Percentiles rank a stretch among this genome's conserved stretches.
Conservation (phyloP, 2,329 filamentous ascomycete genomes). For the Xylariales sp. region DNA sequence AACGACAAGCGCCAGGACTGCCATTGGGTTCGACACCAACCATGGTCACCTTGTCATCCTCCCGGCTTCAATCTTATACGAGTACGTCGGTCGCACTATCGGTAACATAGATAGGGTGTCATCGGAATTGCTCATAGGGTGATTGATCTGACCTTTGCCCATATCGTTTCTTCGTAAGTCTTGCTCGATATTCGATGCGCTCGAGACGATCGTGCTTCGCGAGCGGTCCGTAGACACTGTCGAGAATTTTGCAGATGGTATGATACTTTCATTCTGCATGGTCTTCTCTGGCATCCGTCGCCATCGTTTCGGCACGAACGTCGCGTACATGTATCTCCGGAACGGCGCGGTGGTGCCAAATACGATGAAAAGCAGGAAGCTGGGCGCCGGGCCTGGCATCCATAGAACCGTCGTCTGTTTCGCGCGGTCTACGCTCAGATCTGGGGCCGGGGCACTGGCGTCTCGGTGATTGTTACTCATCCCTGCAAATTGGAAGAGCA, state of each 20-base stretch:
- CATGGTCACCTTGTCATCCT: too few species aligned
- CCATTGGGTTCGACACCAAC: too few species aligned
- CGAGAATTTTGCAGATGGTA: not conserved
- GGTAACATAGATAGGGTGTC: too few species aligned
- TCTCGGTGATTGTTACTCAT: conserved; percentile 24
- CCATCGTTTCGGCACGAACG: conserved; percentile 16
- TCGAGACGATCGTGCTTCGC: not conserved
- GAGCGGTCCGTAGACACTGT: not conserved
- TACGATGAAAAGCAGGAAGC: conserved; percentile 32
- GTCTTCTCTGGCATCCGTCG: conserved; percentile 2
- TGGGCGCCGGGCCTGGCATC: conserved; percentile 32
- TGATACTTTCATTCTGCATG: not conserved
- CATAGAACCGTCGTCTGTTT: conserved; percentile 31
- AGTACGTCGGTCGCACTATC: too few species aligned
- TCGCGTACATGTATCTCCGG: conserved; percentile 21
- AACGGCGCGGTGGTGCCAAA: conserved; percentile 37
- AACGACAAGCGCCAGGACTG: too few species aligned
- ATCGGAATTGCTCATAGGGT: too few species aligned
- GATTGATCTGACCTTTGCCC: too few species aligned
- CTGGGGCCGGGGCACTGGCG: conserved; percentile 19
- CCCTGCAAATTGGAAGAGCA: conserved; percentile 21
- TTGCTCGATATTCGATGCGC: not conserved
- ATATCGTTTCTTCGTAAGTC: too few species aligned
- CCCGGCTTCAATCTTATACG: too few species aligned
- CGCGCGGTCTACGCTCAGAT: conserved; percentile 28